phyloP scores from a whole-genome alignment of 805 yeast genomes.

The Diddensiella transvaalensis region DNA sequence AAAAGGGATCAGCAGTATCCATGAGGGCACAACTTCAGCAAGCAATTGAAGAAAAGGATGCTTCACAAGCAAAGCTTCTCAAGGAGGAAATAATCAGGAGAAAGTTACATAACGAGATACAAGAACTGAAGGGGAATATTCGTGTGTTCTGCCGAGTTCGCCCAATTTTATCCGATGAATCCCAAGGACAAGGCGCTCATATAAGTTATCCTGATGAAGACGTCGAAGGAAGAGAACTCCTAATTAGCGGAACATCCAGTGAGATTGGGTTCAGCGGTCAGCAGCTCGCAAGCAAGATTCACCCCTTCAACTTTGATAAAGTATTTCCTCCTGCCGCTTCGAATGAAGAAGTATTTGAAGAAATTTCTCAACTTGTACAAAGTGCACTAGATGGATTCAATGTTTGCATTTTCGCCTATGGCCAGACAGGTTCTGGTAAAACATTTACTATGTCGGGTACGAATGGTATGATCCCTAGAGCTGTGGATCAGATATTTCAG shows the following conservation, averaged over 20 bases:
- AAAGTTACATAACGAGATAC: conserved; percentile 64
- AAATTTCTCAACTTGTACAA: conserved; percentile 80
- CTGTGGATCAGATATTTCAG: conserved; percentile 66
- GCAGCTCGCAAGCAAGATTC: conserved; percentile 23
- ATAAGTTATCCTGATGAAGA: conserved; percentile 34
- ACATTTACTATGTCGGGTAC: conserved; percentile 80
- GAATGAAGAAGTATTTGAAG: conserved; percentile 71
- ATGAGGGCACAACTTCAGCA: conserved; percentile 21
- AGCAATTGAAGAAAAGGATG: conserved; percentile 33
- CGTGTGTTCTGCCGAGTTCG: conserved; percentile 85
- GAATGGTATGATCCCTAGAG: conserved; percentile 80
- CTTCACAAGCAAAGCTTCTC: conserved; percentile 38
- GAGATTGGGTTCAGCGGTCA: conserved; percentile 24
- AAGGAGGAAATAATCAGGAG: conserved; percentile 58
- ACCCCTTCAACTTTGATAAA: conserved; percentile 67
- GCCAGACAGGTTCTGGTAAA: conserved; percentile 96
- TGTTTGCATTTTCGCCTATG: conserved; percentile 93
- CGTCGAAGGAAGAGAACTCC: conserved; percentile 25
- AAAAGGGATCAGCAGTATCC: conserved; percentile 20
- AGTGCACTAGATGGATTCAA: conserved; percentile 84
- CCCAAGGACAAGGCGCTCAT: conserved; percentile 28
- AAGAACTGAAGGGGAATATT: conserved; percentile 87
- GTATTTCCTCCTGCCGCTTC: conserved; percentile 55
- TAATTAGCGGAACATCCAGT: conserved; percentile 23
- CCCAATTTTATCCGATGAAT: conserved; percentile 42